These are phyloP conservation scores for Phytophthora palmivora DNA, from an alignment of 352 stramenopile species.

Conservation along the genomic window DNA sequence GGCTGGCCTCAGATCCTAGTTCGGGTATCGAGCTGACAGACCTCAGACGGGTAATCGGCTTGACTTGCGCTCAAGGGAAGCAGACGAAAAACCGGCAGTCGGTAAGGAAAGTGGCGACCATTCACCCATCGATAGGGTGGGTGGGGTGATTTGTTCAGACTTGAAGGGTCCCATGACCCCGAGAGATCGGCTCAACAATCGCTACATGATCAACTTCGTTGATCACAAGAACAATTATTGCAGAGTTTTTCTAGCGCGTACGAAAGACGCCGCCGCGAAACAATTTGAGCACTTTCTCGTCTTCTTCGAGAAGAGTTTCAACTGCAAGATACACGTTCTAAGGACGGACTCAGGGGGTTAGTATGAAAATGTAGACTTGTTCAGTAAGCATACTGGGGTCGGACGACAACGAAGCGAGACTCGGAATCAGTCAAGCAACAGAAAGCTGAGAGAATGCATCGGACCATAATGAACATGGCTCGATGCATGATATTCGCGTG, in stretches of 20 bases:
- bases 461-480: conserved; percentile 31
- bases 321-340: conserved; percentile 13
- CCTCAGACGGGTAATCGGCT: neutral
- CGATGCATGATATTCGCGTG: conserved; percentile 40
- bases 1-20: neutral
- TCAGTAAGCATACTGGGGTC: conserved; percentile 31
- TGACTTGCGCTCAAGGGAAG: neutral
- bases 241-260: conserved; percentile 12
- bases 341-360: conserved; percentile 25
- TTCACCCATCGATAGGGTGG: conserved; percentile 4
- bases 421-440: conserved; percentile 34
- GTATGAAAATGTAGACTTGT: conserved; percentile 37
- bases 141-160: conserved; percentile 3
- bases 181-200: neutral
- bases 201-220: conserved; percentile 28
- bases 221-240: conserved; percentile 24
- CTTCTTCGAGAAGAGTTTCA: conserved; percentile 9
- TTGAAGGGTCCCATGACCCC: conserved; percentile 2
- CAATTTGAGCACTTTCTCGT: conserved; percentile 14
- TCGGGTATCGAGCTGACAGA: neutral
- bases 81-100: neutral
- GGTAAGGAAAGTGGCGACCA: neutral
- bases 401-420: conserved; percentile 31
- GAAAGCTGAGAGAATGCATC: conserved; percentile 34
- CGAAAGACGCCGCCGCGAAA: conserved; percentile 14